Conservation (phyloP, 2,329 filamentous ascomycete species). For the Pestalotiopsis sp. region DNA sequence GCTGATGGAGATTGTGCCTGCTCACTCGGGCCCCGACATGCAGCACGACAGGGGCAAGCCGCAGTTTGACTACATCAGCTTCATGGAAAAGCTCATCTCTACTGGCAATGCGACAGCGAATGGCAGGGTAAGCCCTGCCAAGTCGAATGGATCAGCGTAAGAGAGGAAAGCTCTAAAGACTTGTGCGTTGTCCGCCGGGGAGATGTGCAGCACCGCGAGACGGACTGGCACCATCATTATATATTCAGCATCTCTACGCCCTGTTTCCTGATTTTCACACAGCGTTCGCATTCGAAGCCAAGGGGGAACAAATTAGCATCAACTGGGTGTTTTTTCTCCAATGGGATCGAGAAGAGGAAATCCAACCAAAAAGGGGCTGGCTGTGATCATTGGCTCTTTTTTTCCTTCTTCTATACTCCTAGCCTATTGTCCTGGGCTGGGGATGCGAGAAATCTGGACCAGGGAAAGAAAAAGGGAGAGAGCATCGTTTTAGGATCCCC, state of each 20-base stretch:
- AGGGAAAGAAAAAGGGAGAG: not conserved
- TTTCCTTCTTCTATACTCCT: not conserved
- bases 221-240: not conserved
- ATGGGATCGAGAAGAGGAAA: not conserved
- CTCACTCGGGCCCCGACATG: constrained; percentile 82
- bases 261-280: not conserved
- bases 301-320: not conserved
- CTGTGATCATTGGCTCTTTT: not conserved
- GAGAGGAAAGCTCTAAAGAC: not conserved
- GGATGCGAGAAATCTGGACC: not conserved
- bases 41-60: constrained; percentile 80
- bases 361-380: not conserved
- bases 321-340: not conserved
- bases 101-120: constrained; percentile 30
- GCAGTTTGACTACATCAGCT: constrained; percentile 95
- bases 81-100: constrained; percentile 85
- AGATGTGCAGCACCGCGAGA: not conserved
- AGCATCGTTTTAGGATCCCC: not conserved
- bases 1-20: constrained; percentile 82
- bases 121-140: constrained; percentile 31
- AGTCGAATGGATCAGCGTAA: constrained; percentile 26
- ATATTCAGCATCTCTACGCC: not conserved
- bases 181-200: not conserved
- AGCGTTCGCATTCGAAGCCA: constrained; percentile 2
- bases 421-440: not conserved